phyloP scores from a whole-genome alignment of 169 alveolate genomes.

The Perkinsus marinus region DNA sequence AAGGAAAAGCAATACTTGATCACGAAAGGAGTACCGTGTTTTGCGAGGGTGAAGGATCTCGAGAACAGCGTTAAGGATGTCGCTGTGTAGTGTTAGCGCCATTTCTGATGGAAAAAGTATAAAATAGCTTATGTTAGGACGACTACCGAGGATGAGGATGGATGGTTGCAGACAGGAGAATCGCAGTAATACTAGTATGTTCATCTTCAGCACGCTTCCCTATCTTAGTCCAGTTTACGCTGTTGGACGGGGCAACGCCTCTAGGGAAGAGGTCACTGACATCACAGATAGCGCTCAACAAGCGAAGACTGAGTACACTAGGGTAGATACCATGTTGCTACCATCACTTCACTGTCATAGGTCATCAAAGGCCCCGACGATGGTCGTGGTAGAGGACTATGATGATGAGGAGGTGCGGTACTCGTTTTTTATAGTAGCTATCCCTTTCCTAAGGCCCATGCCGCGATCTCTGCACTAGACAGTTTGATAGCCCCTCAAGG shows the following conservation, averaged over 20 bases:
- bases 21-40: conserved; percentile 52
- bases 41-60: conserved; percentile 41
- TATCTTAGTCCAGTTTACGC: neutral
- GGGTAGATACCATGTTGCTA: too few species aligned
- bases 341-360: too few species aligned
- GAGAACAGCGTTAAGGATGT: conserved; percentile 13
- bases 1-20: conserved; percentile 58
- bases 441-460: neutral
- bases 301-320: neutral
- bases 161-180: neutral
- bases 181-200: neutral
- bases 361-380: neutral
- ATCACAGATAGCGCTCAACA: neutral
- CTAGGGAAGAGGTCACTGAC: neutral
- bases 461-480: neutral
- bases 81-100: neutral
- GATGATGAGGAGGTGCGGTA: neutral
- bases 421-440: too few species aligned
- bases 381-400: neutral
- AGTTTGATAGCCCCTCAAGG: neutral
- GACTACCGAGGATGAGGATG: neutral
- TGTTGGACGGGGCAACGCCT: neutral
- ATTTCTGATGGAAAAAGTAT: neutral
- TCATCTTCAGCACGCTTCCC: neutral
- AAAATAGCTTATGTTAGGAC: neutral